Conservation (phyloP, 1,284 basidiomycete species). For the Marasmius sp. region DNA sequence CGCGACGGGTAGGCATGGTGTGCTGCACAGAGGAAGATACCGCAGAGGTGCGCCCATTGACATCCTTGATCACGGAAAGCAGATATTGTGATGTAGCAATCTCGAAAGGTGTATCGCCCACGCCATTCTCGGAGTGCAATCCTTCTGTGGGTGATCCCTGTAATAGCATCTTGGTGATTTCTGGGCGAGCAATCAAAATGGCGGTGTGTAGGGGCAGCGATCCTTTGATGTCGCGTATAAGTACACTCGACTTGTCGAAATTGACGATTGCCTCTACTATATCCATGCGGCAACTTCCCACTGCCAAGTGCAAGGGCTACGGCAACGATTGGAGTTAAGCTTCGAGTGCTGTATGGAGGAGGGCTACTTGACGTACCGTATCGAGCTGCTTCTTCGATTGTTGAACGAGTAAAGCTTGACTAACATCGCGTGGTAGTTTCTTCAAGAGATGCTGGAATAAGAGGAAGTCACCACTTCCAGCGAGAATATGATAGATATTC, state of each 20-base stretch:
- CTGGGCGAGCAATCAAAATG: constrained; percentile 27
- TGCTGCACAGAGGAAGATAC: not conserved
- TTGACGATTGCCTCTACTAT: constrained; percentile 36
- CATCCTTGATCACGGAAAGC: constrained; percentile 12
- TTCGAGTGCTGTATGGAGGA: not conserved
- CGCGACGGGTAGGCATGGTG: constrained; percentile 13
- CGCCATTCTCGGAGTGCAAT: constrained; percentile 49
- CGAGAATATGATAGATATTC: constrained; percentile 56
- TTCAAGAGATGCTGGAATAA: constrained; percentile 43
- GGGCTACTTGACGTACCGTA: constrained; percentile 38
- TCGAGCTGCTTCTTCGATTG: constrained; percentile 42
- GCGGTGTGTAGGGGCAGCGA: constrained; percentile 49
- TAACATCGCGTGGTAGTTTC: constrained; percentile 48
- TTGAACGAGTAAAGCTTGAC: constrained; percentile 40
- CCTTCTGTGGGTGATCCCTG: constrained; percentile 34
- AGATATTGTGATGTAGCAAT: constrained; percentile 29
- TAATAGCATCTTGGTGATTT: constrained; percentile 39
- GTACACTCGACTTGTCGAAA: constrained; percentile 31
- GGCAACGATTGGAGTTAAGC: not conserved
- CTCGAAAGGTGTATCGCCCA: constrained; percentile 54
- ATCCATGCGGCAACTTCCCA: constrained; percentile 27
- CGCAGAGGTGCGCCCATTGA: not conserved
- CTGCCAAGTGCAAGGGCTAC: constrained; percentile 53
- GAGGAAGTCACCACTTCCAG: constrained; percentile 22
- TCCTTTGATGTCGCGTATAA: constrained; percentile 41